Evolutionary conservation across 805 yeast genomes (phyloP), one percentile per base, ranked within the genome.

Genomic region (Soucietia sequanensis): DNA sequence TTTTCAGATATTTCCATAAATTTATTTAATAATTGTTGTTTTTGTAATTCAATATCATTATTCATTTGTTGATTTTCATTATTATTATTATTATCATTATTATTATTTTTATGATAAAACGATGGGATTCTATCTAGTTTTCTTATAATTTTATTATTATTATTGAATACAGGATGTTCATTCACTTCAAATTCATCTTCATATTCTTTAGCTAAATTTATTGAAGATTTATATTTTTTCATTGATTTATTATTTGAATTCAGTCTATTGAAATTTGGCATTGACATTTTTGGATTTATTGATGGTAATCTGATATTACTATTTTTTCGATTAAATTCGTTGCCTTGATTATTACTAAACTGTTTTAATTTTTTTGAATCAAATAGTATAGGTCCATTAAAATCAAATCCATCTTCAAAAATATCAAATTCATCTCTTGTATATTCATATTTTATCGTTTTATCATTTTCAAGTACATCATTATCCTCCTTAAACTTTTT

Each of bases 91-190:
- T 43, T 21, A 6, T 12, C 23, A 12, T 30, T 33, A 4, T 10
- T 18, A 12, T 20, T 27, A 6, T 23, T 14, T 20, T 46, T 46
- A 31, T 49, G 43, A 39, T 64, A 63, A 39, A 68, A 68, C 0
- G 71, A 65, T 0, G 73, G 72, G 32, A 68, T 68, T 22, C 73
- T 42, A 37, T 64, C 68, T 27, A 68, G 45, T 39, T 62, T 65
- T 23, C 56, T 41, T 19, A 64, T 62, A 23, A 68, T 53, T 33
- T 54, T 54, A 38, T 62, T 58, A 34, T 56, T 59, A 35, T 53
- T 50, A 32, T 64, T 64, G 41, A 62, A 61, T 2, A 47, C 42
- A 1, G 62, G 65, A 21, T 51, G 55, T 31, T 45, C 54, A 21
- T 21, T 21, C 8, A 21, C 23, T n/a, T n/a, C n/a, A n/a, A 24